Evolutionary conservation across 1,284 basidiomycete species (phyloP), one percentile per base, ranked within the genome.

Genomic region (Moesziomyces sp.): DNA sequence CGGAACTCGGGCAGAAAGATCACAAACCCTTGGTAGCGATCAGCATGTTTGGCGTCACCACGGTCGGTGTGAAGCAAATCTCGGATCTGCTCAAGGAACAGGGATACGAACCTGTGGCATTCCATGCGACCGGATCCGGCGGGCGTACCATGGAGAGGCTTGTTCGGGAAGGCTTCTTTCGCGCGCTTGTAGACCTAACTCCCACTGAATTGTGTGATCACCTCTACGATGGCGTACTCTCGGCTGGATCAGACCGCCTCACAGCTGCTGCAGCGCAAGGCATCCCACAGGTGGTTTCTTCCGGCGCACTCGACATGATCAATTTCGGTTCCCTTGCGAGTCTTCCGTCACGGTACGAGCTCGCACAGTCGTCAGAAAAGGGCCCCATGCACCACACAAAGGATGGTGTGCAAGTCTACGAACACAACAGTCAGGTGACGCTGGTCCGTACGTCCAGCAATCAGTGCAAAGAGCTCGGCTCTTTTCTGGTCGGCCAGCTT

Each of bases 21-120:
- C 46, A 58, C 43, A 73, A 58, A 33, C 64, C 70, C 0, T 56
- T 69, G 60, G 53, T 74, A 1, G 70, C 65, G 6, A 53, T 74
- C 46, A 60, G 51, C 54, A 74, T 74, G 70, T 74, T 74, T 46
- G 70, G 70, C 23, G 70, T 74, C 30, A 74, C 70, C 3, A 74
- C 70, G 1, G 46, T 45, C 3, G 60, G 56, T 5, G 70, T 74
- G 30, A 60, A 56, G 16, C 60, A 62, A 33, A 68, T 68, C 33
- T 68, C 64, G 5, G 60, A 60, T 9, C 28, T 64, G 5, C 61
- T 74, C 40, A 60, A 60, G 45, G 18, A 54, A 7, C 35, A 42
- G 45, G 70, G 70, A 0, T 64, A 50, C 43, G 65, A 74, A 52
- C 65, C 70, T 18, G 65, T 74, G 13, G 70, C 65, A 3, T 74